Evolutionary conservation across 306 rosid species (phyloP).

Genomic region (Sicyos edulis): DNA sequence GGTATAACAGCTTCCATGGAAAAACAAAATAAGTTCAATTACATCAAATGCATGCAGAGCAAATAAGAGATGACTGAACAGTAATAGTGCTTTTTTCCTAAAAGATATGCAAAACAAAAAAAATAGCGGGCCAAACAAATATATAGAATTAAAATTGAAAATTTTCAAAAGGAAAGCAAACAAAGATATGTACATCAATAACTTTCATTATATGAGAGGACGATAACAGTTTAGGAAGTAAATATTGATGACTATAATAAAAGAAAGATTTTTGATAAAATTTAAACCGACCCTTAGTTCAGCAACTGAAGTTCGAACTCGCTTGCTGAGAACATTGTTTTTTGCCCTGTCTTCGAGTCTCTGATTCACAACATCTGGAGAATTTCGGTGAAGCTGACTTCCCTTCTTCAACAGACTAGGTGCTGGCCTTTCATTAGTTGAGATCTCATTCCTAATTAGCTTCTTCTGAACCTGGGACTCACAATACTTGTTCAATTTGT

Average conservation of each 20-base stretch:
- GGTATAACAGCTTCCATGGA: neutral
- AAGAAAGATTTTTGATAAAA: slow-evolving; percentile 10
- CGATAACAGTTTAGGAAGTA: neutral
- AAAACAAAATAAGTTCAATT: neutral
- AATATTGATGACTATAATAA: neutral
- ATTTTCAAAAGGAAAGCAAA: neutral
- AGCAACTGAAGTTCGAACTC: slow-evolving; percentile 55
- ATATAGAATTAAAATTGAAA: neutral
- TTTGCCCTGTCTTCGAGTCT: slow-evolving; percentile 53
- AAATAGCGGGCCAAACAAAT: neutral
- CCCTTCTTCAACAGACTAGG: slow-evolving; percentile 49
- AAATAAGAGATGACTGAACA: neutral
- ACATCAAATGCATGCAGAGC: slow-evolving; percentile 12
- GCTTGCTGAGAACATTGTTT: slow-evolving; percentile 51
- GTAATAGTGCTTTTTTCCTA: neutral
- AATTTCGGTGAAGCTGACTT: slow-evolving; percentile 40
- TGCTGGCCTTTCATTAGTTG: slow-evolving; percentile 50
- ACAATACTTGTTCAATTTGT: slow-evolving; percentile 57
- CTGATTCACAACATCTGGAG: slow-evolving; percentile 50
- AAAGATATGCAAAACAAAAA: neutral
- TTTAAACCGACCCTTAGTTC: slow-evolving; percentile 54
- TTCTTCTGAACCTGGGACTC: slow-evolving; percentile 59
- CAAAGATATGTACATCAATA: neutral
- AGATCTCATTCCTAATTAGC: slow-evolving; percentile 53
- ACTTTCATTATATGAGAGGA: neutral